Evolutionary conservation across 352 stramenopile species (phyloP).

Genomic region (Aphanomyces euteiches): DNA sequence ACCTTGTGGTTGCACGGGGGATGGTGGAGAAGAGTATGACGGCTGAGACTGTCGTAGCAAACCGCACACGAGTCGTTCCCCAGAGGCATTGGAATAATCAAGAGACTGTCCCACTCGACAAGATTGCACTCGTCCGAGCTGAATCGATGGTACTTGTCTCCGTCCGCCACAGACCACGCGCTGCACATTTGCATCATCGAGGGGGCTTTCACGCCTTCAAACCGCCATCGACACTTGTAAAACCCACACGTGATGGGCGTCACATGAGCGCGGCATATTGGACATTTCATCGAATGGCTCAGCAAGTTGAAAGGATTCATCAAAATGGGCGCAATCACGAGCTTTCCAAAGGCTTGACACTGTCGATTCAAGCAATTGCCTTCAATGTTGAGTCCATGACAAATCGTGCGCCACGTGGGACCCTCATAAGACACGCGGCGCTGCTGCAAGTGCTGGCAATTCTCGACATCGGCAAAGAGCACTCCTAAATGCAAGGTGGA

Average conservation of each 20-base stretch:
- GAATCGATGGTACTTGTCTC: conserved; percentile 5
- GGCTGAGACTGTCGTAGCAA: background rate
- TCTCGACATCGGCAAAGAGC: background rate
- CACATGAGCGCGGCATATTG: conserved; percentile 7
- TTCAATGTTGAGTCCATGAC: conserved; percentile 22
- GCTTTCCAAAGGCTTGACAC: background rate
- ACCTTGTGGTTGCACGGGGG: conserved; percentile 14
- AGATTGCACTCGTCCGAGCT: background rate
- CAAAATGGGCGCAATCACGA: background rate
- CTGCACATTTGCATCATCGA: conserved; percentile 22
- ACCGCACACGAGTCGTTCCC: background rate
- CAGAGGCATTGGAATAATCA: background rate
- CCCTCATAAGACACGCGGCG: background rate
- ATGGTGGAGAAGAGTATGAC: background rate
- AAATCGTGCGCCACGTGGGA: background rate
- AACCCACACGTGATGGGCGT: conserved; percentile 21
- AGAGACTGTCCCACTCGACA: background rate
- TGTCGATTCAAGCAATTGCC: conserved; percentile 4
- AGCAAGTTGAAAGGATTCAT: conserved; percentile 15
- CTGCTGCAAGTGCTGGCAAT: background rate
- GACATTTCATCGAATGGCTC: background rate
- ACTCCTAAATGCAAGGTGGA: background rate
- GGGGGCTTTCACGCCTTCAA: conserved; percentile 16
- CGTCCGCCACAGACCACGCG: conserved; percentile 1
- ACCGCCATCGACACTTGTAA: conserved; percentile 22